These are phyloP conservation scores for Pichia nanzhaoensis DNA, from an alignment of 805 yeast genomes.

Conservation along the genomic window DNA sequence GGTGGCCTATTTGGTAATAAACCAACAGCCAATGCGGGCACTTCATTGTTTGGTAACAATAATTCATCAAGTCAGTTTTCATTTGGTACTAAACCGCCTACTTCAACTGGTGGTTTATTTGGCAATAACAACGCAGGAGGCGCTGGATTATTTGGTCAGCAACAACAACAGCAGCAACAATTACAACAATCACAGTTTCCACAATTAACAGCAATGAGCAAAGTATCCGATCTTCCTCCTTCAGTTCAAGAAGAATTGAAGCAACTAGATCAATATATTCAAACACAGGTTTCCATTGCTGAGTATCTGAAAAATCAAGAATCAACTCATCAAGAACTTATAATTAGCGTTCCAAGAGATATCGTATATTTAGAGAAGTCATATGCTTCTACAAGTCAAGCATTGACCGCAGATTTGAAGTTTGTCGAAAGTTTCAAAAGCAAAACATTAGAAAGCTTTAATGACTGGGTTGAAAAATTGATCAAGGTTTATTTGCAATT, in stretches of 20 bases:
- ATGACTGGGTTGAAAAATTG: constrained; percentile 34
- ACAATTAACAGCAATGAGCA: constrained; percentile 63
- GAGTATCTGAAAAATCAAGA: constrained; percentile 58
- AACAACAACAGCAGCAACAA: constrained; percentile 7
- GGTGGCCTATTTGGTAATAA: constrained; percentile 21
- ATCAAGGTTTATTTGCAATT: constrained; percentile 31
- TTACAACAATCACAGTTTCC: constrained; percentile 37
- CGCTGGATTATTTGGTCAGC: constrained; percentile 6
- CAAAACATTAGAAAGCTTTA: constrained; percentile 31
- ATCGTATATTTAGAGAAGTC: constrained; percentile 55
- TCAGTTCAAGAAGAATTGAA: constrained; percentile 61
- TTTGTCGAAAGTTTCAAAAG: constrained; percentile 38
- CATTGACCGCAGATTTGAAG: constrained; percentile 43
- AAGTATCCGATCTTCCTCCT: constrained; percentile 70
- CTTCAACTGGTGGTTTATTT: constrained; percentile 19
- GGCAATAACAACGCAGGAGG: constrained; percentile 5
- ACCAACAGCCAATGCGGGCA: constrained; percentile 7
- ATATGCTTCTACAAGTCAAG: constrained; percentile 59
- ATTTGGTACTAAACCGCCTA: constrained; percentile 18
- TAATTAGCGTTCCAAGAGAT: constrained; percentile 69
- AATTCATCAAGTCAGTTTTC: constrained; percentile 17
- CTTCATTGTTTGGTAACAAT: constrained; percentile 16
- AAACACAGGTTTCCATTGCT: constrained; percentile 65
- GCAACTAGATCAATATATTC: constrained; percentile 64
- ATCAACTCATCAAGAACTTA: constrained; percentile 54